phyloP scores from a whole-genome alignment of 345 rosid species.

The Chamaenerion angustifolium region DNA sequence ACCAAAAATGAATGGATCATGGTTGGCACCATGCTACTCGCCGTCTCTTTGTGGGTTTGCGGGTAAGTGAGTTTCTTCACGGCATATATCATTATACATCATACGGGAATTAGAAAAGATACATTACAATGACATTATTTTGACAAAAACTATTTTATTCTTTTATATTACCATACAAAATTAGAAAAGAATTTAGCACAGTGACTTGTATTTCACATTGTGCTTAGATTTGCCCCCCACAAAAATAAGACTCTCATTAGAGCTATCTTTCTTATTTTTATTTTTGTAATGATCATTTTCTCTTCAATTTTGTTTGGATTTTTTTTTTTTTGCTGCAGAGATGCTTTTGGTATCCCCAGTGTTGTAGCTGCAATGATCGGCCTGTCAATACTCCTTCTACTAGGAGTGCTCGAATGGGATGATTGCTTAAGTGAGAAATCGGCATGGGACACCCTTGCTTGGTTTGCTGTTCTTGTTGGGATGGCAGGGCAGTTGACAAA shows the following conservation, averaged over 20 bases:
- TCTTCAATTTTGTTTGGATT: constrained; percentile 5
- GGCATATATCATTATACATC: not conserved
- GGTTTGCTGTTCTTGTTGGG: constrained; percentile 91
- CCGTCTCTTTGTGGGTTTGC: constrained; percentile 79
- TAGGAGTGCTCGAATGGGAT: constrained; percentile 94
- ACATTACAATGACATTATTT: too few species aligned
- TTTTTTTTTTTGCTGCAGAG: constrained; percentile 28
- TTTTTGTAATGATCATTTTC: not conserved
- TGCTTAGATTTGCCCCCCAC: too few species aligned
- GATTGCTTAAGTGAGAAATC: constrained; percentile 92
- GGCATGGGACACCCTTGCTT: constrained; percentile 93
- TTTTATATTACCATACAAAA: too few species aligned
- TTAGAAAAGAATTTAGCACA: too few species aligned
- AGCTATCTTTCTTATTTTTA: not conserved
- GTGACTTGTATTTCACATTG: too few species aligned
- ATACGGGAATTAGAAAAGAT: not conserved
- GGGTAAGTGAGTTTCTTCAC: constrained; percentile 28
- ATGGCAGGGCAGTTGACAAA: constrained; percentile 92
- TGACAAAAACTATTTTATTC: too few species aligned
- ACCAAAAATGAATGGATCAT: constrained; percentile 77
- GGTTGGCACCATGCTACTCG: constrained; percentile 88
- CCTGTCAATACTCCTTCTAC: constrained; percentile 61
- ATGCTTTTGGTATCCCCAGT: constrained; percentile 66
- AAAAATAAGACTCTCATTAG: too few species aligned
- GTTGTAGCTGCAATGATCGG: constrained; percentile 98